phyloP scores from a whole-genome alignment of 2,329 filamentous ascomycete species.

The Metarhizium humberi region DNA sequence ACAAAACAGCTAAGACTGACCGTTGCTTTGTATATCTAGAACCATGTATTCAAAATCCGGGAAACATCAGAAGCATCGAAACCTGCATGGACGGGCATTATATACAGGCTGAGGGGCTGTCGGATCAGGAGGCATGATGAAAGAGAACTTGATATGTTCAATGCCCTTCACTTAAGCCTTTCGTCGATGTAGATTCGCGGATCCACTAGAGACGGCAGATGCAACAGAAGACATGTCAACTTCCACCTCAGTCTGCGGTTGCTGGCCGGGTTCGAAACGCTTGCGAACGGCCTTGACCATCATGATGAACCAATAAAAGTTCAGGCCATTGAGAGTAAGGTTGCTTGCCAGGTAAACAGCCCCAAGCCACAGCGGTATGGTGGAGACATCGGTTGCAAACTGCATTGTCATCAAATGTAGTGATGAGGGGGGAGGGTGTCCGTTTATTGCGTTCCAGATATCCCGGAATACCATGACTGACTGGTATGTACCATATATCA shows the following conservation, averaged over 20 bases:
- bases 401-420: slow-evolving; percentile 18
- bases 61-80: too few species aligned
- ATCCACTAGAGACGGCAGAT: slow-evolving; percentile 15
- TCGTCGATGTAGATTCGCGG: slow-evolving; percentile 14
- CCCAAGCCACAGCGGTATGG: slow-evolving; percentile 62
- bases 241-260: slow-evolving; percentile 19
- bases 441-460: slow-evolving; percentile 44
- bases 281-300: slow-evolving; percentile 76
- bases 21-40: background rate
- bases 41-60: too few species aligned
- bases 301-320: slow-evolving; percentile 80
- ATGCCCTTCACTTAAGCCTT: slow-evolving; percentile 15
- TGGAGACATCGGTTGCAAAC: slow-evolving; percentile 39
- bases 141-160: background rate
- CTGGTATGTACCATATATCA: slow-evolving; percentile 70
- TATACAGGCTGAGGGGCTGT: too few species aligned
- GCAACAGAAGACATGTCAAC: slow-evolving; percentile 20
- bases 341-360: slow-evolving; percentile 61
- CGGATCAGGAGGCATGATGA: too few species aligned
- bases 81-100: too few species aligned
- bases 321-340: slow-evolving; percentile 62
- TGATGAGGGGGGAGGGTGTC: slow-evolving; percentile 26
- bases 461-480: slow-evolving; percentile 62
- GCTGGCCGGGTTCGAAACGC: slow-evolving; percentile 51
- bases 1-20: background rate